Percentiles rank a stretch among this genome's conserved stretches.
phyloP scores from a whole-genome alignment of 2,329 filamentous ascomycete genomes.

The Trichoderma atrobrunneum region DNA sequence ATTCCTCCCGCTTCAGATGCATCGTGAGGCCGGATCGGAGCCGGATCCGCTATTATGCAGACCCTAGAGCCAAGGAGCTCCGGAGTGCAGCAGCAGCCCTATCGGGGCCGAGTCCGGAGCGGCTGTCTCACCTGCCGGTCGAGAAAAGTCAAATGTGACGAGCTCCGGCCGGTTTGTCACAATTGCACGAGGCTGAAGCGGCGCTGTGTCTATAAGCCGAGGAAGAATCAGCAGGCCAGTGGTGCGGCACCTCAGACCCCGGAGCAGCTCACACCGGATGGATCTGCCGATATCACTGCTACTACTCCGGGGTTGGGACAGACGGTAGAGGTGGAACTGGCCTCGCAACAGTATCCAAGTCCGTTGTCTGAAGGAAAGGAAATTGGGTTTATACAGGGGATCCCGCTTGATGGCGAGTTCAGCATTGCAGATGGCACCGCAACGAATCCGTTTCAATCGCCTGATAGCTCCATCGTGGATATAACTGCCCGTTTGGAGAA shows the following conservation, averaged over 20 bases:
- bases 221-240: neutral
- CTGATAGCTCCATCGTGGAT: slow-evolving; percentile 4
- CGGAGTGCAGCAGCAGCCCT: slow-evolving; percentile 3
- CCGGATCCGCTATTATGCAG: slow-evolving; percentile 1
- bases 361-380: neutral
- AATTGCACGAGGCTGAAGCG: slow-evolving; percentile 23
- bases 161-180: slow-evolving; percentile 20
- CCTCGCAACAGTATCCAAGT: neutral
- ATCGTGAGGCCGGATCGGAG: neutral
- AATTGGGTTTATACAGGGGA: neutral
- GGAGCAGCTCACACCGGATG: neutral
- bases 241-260: neutral
- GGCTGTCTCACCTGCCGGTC: slow-evolving; percentile 26
- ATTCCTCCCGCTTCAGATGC: neutral
- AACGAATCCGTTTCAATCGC: neutral
- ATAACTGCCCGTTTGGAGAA: neutral
- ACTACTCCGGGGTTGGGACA: neutral
- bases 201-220: slow-evolving; percentile 21
- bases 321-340: neutral
- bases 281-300: neutral
- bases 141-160: slow-evolving; percentile 25
- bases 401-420: neutral
- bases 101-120: slow-evolving; percentile 25
- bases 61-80: neutral
- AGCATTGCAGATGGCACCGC: neutral